Evolutionary conservation across 179 eudicot species (phyloP).

Genomic region (Sideroxylon spinosum): DNA sequence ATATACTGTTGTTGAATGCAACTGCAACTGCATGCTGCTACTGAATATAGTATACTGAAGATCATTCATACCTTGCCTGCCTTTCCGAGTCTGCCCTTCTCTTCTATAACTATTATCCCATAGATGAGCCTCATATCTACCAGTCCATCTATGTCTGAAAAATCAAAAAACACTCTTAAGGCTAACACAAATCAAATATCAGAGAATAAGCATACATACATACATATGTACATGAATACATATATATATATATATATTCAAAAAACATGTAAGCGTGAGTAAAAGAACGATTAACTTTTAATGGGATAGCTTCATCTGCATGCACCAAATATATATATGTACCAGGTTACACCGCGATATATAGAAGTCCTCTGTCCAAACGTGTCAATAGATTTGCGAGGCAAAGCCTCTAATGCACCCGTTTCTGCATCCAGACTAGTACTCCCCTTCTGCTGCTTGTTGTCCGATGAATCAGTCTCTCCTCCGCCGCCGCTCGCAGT

Average conservation of each 20-base stretch:
- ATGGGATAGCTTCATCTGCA: too few species aligned
- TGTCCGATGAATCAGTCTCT: constrained; percentile 32
- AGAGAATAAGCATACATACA: neutral
- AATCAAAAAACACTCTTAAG: neutral
- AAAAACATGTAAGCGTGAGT: neutral
- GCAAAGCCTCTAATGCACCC: constrained; percentile 53
- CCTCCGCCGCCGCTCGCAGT: constrained; percentile 33
- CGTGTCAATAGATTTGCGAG: constrained; percentile 69
- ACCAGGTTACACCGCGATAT: constrained; percentile 95
- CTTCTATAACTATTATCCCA: constrained; percentile 97
- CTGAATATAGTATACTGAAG: too few species aligned
- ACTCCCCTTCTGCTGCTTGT: constrained; percentile 27
- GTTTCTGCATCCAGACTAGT: constrained; percentile 33
- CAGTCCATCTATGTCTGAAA: constrained; percentile 90
- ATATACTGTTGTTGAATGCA: too few species aligned
- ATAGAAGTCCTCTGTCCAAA: constrained; percentile 96
- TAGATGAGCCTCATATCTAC: constrained; percentile 93
- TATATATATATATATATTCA: neutral
- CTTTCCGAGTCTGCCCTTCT: constrained; percentile 95
- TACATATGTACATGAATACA: neutral
- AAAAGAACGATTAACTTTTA: too few species aligned
- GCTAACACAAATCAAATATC: neutral
- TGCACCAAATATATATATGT: too few species aligned
- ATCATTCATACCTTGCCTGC: constrained; percentile 67
- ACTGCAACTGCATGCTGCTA: too few species aligned